phyloP scores from a whole-genome alignment of 2,329 filamentous ascomycete species.

The Clathrospora elynae region DNA sequence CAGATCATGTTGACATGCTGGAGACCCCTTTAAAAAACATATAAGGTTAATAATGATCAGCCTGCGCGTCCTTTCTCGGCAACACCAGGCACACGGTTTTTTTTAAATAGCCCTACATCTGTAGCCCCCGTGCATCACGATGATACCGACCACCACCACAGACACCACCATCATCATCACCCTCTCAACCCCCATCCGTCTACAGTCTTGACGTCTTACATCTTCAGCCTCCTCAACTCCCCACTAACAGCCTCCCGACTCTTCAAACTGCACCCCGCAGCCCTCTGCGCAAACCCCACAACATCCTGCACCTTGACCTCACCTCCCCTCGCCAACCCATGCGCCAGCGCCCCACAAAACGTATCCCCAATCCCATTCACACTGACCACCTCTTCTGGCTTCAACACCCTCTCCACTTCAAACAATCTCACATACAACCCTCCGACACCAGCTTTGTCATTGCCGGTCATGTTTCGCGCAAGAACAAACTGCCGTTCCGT shows the following conservation, averaged over 20 bases:
- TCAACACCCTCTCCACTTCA: slow-evolving; percentile 67
- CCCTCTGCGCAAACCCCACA: slow-evolving; percentile 80
- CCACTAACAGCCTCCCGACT: slow-evolving; percentile 74
- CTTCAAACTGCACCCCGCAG: slow-evolving; percentile 77
- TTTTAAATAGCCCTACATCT: no score
- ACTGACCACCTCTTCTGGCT: slow-evolving; percentile 70
- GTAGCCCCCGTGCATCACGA: no score
- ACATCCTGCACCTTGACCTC: slow-evolving; percentile 64
- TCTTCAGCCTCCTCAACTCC: slow-evolving; percentile 51
- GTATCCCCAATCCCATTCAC: slow-evolving; percentile 97
- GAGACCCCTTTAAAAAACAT: no score
- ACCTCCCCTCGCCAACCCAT: slow-evolving; percentile 69
- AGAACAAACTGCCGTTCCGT: slow-evolving; percentile 73
- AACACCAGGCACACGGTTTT: no score
- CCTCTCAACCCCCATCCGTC: no score
- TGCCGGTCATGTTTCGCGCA: slow-evolving; percentile 59
- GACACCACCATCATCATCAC: no score
- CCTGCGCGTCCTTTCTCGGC: no score
- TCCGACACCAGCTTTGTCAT: slow-evolving; percentile 62
- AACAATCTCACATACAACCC: slow-evolving; percentile 82
- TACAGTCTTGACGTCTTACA: no score
- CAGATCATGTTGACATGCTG: no score
- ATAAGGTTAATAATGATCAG: no score
- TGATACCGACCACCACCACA: no score
- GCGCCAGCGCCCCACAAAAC: slow-evolving; percentile 82